A percentile compares a stretch with the other conserved stretches of the same genome.
These are phyloP conservation scores for Ricinus communis DNA, from an alignment of 345 rosid species.

Conservation along the genomic window DNA sequence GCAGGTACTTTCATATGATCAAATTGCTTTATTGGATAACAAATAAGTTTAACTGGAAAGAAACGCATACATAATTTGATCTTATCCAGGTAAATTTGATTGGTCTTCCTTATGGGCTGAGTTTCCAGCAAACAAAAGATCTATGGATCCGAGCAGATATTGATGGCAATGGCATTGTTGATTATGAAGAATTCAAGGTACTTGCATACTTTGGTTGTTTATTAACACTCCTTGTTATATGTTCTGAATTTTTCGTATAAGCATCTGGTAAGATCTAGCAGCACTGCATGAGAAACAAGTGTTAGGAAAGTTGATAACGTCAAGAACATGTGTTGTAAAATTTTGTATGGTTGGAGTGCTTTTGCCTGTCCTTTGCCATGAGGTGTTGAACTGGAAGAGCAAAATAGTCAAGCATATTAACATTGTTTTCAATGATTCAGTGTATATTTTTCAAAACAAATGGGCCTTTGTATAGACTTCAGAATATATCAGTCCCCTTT, in stretches of 20 bases:
- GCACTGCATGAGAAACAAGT: too few relatives aligned
- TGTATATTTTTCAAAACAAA: not conserved
- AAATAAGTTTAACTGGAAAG: not conserved
- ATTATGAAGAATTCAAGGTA: slow-evolving; percentile 65
- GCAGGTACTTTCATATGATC: slow-evolving; percentile 42
- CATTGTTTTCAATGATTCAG: too few relatives aligned
- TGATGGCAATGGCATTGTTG: slow-evolving; percentile 61
- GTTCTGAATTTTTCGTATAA: not conserved
- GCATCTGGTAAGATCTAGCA: not conserved
- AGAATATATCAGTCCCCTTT: not conserved
- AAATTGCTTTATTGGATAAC: not conserved
- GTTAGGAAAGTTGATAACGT: too few relatives aligned
- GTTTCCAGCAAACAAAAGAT: slow-evolving; percentile 58
- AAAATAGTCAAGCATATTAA: too few relatives aligned
- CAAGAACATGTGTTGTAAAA: too few relatives aligned
- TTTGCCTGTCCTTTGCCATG: too few relatives aligned
- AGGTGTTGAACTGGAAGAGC: too few relatives aligned
- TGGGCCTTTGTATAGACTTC: not conserved
- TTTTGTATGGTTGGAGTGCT: too few relatives aligned
- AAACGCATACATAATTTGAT: slow-evolving; percentile 15
- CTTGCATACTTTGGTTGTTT: not conserved
- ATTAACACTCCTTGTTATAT: not conserved
- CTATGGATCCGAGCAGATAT: slow-evolving; percentile 63
- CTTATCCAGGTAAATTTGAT: slow-evolving; percentile 49
- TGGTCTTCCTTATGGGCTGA: slow-evolving; percentile 59